A percentile compares a stretch with the other conserved stretches of the same genome.
Evolutionary conservation across 2,329 filamentous ascomycete species (phyloP).

Genomic region (Xylariomycetidae sp.): DNA sequence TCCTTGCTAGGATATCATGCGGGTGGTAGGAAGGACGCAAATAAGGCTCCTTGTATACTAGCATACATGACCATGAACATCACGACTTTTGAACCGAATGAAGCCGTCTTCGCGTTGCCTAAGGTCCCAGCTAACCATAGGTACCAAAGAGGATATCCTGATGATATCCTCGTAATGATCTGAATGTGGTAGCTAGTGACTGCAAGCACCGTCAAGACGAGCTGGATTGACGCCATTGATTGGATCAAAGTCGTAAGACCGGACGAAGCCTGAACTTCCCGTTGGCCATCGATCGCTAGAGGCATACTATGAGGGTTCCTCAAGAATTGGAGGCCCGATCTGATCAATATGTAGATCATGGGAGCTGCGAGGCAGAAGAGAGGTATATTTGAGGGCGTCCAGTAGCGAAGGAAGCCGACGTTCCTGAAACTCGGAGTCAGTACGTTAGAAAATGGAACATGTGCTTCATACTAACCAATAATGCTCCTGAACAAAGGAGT

Average conservation of each 20-base stretch:
- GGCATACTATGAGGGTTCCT: slow-evolving; percentile 7
- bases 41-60: slow-evolving; percentile 75
- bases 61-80: slow-evolving; percentile 78
- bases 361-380: slow-evolving; percentile 82
- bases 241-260: slow-evolving; percentile 31
- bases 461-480: slow-evolving; percentile 70
- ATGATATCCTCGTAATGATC: slow-evolving; percentile 84
- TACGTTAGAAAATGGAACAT: slow-evolving; percentile 14
- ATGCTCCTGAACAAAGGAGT: slow-evolving; percentile 78
- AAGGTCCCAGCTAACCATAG: slow-evolving; percentile 63
- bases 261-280: background rate
- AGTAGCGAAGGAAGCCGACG: slow-evolving; percentile 83
- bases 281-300: background rate
- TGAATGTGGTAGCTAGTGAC: slow-evolving; percentile 86
- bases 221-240: slow-evolving; percentile 67
- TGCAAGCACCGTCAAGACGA: slow-evolving; percentile 66
- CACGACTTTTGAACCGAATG: slow-evolving; percentile 38
- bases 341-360: slow-evolving; percentile 63
- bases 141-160: slow-evolving; percentile 87
- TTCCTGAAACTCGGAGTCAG: slow-evolving; percentile 69
- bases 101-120: slow-evolving; percentile 25
- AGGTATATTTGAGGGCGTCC: slow-evolving; percentile 80
- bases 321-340: slow-evolving; percentile 49
- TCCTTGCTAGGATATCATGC: slow-evolving; percentile 46
- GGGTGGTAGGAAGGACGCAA: slow-evolving; percentile 86